phyloP scores from a whole-genome alignment of 306 rosid species.

The Cicer chorassanicum region DNA sequence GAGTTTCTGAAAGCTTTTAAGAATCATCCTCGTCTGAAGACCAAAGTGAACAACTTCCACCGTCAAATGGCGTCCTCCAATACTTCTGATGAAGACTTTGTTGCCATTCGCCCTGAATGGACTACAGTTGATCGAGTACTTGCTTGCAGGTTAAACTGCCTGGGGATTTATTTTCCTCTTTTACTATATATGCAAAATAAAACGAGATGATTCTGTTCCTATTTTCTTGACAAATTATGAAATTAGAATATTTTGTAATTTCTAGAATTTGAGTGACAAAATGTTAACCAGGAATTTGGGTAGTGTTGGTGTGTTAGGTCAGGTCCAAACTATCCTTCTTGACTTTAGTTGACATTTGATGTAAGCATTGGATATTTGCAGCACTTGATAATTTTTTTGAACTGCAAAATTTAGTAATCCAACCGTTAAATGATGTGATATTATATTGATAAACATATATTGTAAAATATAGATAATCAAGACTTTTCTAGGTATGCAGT shows the following conservation, averaged over 20 bases:
- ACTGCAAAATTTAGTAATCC: background rate
- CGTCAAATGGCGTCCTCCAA: slow-evolving; percentile 75
- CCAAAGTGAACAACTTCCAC: slow-evolving; percentile 82
- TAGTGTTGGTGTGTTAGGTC: slow-evolving; percentile 25
- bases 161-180: slow-evolving; percentile 42
- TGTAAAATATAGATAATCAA: background rate
- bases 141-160: slow-evolving; percentile 80
- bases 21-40: slow-evolving; percentile 80
- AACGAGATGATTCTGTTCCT: slow-evolving; percentile 15
- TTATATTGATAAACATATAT: slow-evolving; percentile 11
- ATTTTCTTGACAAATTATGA: slow-evolving; percentile 29
- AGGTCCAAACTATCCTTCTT: slow-evolving; percentile 27
- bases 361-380: slow-evolving; percentile 16
- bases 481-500: slow-evolving; percentile 6
- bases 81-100: slow-evolving; percentile 87
- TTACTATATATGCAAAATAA: slow-evolving; percentile 13
- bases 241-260: slow-evolving; percentile 32
- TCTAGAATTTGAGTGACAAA: slow-evolving; percentile 33
- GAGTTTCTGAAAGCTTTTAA: slow-evolving; percentile 94
- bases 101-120: slow-evolving; percentile 97
- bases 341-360: slow-evolving; percentile 16
- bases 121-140: slow-evolving; percentile 92
- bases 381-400: slow-evolving; percentile 8
- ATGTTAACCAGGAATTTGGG: slow-evolving; percentile 35
- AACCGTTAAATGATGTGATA: background rate